These are phyloP conservation scores for Adiantum capillusveneris DNA, from an alignment of 75 land plant genomes.

Conservation along the genomic window DNA sequence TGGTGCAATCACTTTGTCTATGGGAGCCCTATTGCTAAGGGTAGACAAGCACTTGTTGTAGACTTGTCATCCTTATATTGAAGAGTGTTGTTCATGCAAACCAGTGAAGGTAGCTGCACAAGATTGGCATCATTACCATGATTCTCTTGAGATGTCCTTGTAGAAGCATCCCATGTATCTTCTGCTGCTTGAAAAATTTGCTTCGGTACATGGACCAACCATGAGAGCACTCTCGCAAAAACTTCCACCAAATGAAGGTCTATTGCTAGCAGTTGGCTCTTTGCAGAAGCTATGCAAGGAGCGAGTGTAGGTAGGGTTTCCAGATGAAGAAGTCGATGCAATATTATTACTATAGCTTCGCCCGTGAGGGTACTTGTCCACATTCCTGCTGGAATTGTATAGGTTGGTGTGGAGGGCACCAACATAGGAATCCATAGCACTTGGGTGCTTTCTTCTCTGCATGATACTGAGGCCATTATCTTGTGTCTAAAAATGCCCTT, in stretches of 20 bases:
- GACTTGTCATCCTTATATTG: too few relatives aligned
- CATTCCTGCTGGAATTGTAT: background rate
- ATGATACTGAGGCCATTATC: slow-evolving; percentile 5
- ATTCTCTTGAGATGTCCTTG: too few relatives aligned
- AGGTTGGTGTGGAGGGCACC: slow-evolving; percentile 3
- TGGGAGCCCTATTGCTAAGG: too few relatives aligned
- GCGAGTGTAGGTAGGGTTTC: too few relatives aligned
- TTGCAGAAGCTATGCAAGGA: background rate
- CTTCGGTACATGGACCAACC: background rate
- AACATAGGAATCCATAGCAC: slow-evolving; percentile 9
- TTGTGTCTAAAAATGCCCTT: background rate
- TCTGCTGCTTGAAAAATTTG: too few relatives aligned
- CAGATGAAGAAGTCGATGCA: too few relatives aligned
- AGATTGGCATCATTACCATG: too few relatives aligned
- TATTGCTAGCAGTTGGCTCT: background rate
- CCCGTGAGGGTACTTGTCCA: background rate
- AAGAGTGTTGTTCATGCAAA: too few relatives aligned
- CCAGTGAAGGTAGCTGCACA: too few relatives aligned
- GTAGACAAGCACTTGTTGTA: too few relatives aligned
- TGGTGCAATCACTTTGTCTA: too few relatives aligned
- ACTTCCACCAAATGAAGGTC: background rate
- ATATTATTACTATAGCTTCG: background rate
- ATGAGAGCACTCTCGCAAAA: background rate
- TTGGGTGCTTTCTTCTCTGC: slow-evolving; percentile 1
- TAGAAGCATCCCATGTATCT: too few relatives aligned